These are phyloP conservation scores for Volvox africanus DNA, from an alignment of 139 green algal genomes.

Conservation along the genomic window DNA sequence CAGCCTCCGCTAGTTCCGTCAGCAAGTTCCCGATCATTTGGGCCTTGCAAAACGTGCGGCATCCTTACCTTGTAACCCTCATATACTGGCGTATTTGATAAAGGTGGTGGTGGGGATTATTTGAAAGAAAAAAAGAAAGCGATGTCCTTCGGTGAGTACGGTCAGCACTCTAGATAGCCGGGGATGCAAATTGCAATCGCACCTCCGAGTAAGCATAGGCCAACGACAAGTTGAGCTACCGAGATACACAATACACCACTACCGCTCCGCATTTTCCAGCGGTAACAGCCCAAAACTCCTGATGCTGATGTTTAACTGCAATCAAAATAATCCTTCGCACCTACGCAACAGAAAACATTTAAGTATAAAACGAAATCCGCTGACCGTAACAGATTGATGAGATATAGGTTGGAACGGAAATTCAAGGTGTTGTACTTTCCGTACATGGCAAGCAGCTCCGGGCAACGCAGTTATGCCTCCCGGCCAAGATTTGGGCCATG, in stretches of 20 bases:
- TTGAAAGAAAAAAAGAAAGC: background rate
- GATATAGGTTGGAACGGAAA: too few relatives aligned
- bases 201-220: conserved; percentile 39
- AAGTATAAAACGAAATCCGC: too few relatives aligned
- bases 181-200: background rate
- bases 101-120: background rate
- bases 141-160: background rate
- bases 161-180: background rate
- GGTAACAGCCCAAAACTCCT: too few relatives aligned
- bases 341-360: too few relatives aligned
- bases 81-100: conserved; percentile 1
- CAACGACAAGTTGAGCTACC: conserved; percentile 19
- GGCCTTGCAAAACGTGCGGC: background rate
- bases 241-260: conserved; percentile 44
- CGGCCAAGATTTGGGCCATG: too few relatives aligned
- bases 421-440: too few relatives aligned
- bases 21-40: background rate
- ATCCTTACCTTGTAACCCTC: conserved; percentile 44
- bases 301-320: too few relatives aligned
- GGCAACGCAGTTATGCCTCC: too few relatives aligned
- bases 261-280: conserved; percentile 23
- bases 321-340: too few relatives aligned
- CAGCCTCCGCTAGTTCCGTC: too few relatives aligned
- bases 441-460: too few relatives aligned
- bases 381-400: too few relatives aligned